Evolutionary conservation across 1,284 basidiomycete genomes (phyloP).

Genomic region (Apiotrichum porosum): DNA sequence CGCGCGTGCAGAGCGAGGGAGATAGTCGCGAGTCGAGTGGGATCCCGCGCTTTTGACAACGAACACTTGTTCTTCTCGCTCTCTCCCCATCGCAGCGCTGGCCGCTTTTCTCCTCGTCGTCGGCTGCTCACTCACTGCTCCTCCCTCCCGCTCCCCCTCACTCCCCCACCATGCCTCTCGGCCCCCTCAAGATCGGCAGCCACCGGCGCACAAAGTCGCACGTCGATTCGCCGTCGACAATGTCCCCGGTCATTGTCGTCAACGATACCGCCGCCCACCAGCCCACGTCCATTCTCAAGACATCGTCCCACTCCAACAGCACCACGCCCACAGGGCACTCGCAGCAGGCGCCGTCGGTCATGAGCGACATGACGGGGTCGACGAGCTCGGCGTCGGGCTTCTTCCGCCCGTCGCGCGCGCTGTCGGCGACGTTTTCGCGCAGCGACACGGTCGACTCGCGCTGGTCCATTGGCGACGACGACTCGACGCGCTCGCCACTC

Average conservation of each 20-base stretch:
- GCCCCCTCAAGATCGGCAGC: constrained; percentile 2
- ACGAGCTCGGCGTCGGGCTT: background rate
- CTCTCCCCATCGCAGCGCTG: background rate
- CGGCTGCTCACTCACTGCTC: too few relatives aligned
- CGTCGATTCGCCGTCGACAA: background rate
- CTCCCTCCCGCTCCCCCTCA: background rate
- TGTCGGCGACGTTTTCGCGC: constrained; percentile 5
- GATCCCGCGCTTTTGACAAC: too few relatives aligned
- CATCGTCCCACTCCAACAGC: background rate
- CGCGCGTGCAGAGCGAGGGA: too few relatives aligned
- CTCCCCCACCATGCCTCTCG: constrained; percentile 2
- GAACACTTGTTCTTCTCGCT: background rate
- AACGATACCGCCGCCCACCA: background rate
- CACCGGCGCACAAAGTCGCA: constrained; percentile 2
- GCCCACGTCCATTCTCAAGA: background rate
- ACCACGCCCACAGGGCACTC: background rate
- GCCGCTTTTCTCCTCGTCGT: too few relatives aligned
- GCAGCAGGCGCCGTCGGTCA: background rate
- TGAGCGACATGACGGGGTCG: background rate
- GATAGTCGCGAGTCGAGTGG: too few relatives aligned
- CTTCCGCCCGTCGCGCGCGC: background rate
- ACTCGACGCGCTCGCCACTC: background rate
- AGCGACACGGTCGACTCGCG: constrained; percentile 28
- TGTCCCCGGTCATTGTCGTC: constrained; percentile 1
- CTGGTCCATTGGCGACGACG: constrained; percentile 16